Percentiles rank a stretch among this genome's conserved stretches.
phyloP scores from a whole-genome alignment of 2,329 filamentous ascomycete genomes.

The Rugonectria rugulosa region DNA sequence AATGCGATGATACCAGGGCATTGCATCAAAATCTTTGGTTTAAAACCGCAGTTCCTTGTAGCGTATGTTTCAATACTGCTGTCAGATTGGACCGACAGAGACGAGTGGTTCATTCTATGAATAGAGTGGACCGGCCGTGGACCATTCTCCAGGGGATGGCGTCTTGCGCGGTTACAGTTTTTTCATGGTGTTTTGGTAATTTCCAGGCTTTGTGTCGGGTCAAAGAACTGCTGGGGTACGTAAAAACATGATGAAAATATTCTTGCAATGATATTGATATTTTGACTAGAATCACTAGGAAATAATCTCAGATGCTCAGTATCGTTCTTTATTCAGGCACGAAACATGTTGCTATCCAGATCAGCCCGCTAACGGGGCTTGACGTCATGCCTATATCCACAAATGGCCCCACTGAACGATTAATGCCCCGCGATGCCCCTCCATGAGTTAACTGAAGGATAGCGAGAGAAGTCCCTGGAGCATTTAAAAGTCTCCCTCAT shows the following conservation, averaged over 20 bases:
- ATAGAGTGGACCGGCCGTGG: constrained; percentile 27
- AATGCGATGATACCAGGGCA: constrained; percentile 16
- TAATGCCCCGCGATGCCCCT: constrained; percentile 40
- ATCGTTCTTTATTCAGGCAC: neutral
- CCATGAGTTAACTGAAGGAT: constrained; percentile 22
- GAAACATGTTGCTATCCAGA: constrained; percentile 27
- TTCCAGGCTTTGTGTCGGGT: too few species aligned
- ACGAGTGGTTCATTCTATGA: constrained; percentile 20
- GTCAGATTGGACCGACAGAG: constrained; percentile 25
- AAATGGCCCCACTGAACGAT: constrained; percentile 29
- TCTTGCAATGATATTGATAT: too few species aligned
- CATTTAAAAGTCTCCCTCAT: constrained; percentile 11
- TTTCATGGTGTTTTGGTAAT: constrained; percentile 3
- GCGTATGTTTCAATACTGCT: constrained; percentile 17
- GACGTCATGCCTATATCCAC: constrained; percentile 38
- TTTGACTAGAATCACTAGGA: neutral
- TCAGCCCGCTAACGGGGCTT: constrained; percentile 31
- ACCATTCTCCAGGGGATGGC: constrained; percentile 21
- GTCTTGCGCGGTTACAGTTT: constrained; percentile 25
- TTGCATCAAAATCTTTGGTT: constrained; percentile 1
- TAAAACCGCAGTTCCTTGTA: constrained; percentile 18
- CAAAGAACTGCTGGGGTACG: too few species aligned
- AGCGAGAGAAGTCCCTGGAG: constrained; percentile 15
- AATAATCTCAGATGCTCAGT: neutral
- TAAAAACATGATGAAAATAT: too few species aligned